Base-by-base conservation (phyloP, 2,329 filamentous ascomycete species). In the Monilinia fructigena region DNA sequence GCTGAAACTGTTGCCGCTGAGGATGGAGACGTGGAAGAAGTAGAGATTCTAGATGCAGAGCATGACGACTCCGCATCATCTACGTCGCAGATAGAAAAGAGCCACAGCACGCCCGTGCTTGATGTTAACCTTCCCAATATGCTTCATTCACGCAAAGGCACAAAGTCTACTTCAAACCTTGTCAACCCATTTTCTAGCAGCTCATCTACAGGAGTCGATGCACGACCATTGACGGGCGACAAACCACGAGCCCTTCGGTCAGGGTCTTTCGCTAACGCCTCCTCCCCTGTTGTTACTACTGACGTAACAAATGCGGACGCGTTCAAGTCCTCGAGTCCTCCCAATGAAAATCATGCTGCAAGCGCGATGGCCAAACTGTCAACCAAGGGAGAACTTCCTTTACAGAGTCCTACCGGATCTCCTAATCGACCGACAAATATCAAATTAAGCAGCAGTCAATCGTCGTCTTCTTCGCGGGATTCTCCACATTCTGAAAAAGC, bases 291-390 rank as follows among this genome's bases (percentile, higher is more conserved):
- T 26, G 84, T 93, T 8, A 86, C 85, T 40, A 86, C 88, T 0
- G 88, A 92, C 72, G 82, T 84, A 45, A 82, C 85, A 0, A 88
- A 89, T 69, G 86, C 87, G 26, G 89, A 92, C 68, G 81, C 87
- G 16, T 84, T 85, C 70, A 85, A 84, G 68, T 81, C 83, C 18
- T 84, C 79, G 18, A 73, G 80, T 1, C 82, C 82, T 6, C 83
- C 84, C 2, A 84, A 87, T 48, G 82, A 86, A 60, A 81, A 81
- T 67, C 80, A 85, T 74, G 89, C 89, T 31, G 82, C 83, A 28
- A 85, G 81, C 70, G 82, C 84, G 35, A 91, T 93, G 82, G 88
- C 88, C 65, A 87, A 86, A 50, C 80, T 91, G 50, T 86, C 89
- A n/a, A 84, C 81, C 23, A 82, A 85, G 23, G 86, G 89, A 0